A percentile compares a stretch with the other conserved stretches of the same genome.
Evolutionary conservation across 164 flowering plant species (phyloP).

Genomic region (Magnolia changhungtana): DNA sequence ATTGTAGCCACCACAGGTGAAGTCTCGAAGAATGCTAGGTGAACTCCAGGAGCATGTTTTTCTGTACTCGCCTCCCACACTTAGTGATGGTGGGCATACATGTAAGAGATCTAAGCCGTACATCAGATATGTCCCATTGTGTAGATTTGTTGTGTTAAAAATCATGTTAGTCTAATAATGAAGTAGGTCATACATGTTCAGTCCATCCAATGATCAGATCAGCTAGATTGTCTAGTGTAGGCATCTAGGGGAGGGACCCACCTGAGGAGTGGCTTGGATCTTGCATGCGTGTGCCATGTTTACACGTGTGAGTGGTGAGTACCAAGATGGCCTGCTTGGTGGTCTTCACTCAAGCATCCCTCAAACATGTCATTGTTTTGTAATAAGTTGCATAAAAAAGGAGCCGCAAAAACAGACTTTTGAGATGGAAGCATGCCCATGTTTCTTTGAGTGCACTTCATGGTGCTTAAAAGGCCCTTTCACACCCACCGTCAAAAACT

Average conservation of each 20-base stretch:
- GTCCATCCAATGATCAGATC: no score
- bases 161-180: neutral
- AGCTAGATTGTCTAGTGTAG: no score
- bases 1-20: neutral
- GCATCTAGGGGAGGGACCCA: no score
- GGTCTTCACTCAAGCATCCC: neutral
- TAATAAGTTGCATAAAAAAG: constrained; percentile 39
- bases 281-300: neutral
- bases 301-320: neutral
- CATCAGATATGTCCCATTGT: neutral
- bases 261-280: no score
- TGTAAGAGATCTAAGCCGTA: neutral
- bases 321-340: neutral
- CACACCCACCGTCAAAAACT: constrained; percentile 26
- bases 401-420: constrained; percentile 61
- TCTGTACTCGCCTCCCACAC: neutral
- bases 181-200: neutral
- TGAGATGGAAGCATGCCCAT: constrained; percentile 31
- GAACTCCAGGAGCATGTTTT: neutral
- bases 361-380: neutral
- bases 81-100: neutral
- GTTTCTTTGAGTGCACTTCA: constrained; percentile 57
- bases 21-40: neutral
- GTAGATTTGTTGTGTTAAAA: neutral
- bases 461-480: constrained; percentile 19